A percentile compares a stretch with the other conserved stretches of the same genome.
Conservation (phyloP, 2,329 filamentous ascomycete genomes). For the Colletotrichum simmondsii region DNA sequence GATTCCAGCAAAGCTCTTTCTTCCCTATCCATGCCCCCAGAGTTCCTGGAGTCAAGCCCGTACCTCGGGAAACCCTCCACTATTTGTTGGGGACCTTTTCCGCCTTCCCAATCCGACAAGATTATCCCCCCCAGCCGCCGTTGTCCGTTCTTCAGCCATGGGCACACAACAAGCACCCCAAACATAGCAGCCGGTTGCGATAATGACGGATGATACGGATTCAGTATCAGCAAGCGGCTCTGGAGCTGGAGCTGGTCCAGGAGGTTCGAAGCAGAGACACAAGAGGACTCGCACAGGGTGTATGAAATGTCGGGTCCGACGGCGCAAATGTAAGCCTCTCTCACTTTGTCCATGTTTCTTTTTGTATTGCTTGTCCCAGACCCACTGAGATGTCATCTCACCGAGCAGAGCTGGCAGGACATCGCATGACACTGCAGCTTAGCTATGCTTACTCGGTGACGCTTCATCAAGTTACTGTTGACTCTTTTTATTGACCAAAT, state of each 20-base stretch:
- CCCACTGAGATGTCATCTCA: neutral
- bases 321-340: slow-evolving; percentile 56
- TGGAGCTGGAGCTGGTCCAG: neutral
- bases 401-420: neutral
- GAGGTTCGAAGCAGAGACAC: slow-evolving; percentile 19
- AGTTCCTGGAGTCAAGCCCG: neutral
- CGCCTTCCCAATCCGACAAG: slow-evolving; percentile 34
- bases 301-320: slow-evolving; percentile 58
- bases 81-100: slow-evolving; percentile 19
- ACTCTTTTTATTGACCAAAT: neutral
- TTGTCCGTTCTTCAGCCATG: slow-evolving; percentile 3
- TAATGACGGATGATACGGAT: slow-evolving; percentile 29
- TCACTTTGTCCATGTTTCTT: neutral
- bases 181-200: neutral
- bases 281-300: slow-evolving; percentile 55
- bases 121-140: slow-evolving; percentile 17
- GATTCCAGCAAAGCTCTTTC: neutral
- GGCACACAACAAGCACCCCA: slow-evolving; percentile 5
- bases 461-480: neutral
- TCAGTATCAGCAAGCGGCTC: slow-evolving; percentile 11
- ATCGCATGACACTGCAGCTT: neutral
- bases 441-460: neutral
- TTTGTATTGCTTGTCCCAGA: neutral
- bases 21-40: neutral
- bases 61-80: slow-evolving; percentile 16